These are phyloP conservation scores for Aphanomyces astaci DNA, from an alignment of 352 stramenopile genomes.

Conservation along the genomic window DNA sequence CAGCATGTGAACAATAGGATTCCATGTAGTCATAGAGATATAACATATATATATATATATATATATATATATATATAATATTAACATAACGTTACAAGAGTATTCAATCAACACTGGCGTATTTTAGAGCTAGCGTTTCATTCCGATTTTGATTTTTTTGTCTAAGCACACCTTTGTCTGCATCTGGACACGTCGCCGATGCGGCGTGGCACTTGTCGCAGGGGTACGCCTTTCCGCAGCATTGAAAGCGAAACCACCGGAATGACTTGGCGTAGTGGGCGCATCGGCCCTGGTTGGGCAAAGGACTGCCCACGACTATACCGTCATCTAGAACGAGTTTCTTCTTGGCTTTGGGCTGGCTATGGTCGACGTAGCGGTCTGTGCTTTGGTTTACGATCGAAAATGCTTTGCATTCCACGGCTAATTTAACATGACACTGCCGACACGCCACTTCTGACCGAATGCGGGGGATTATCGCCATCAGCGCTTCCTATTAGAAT, in stretches of 20 bases:
- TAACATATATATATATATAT: too few relatives aligned
- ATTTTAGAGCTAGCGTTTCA: too few relatives aligned
- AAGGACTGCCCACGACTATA: slow-evolving; percentile 54
- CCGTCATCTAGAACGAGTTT: slow-evolving; percentile 36
- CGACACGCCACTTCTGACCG: slow-evolving; percentile 63
- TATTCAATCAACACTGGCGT: too few relatives aligned
- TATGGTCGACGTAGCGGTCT: slow-evolving; percentile 15
- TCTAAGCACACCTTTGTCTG: slow-evolving; percentile 44
- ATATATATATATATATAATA: too few relatives aligned
- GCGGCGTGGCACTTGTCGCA: slow-evolving; percentile 77
- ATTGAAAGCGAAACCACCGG: slow-evolving; percentile 81
- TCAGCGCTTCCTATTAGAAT: slow-evolving; percentile 47
- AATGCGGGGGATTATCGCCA: slow-evolving; percentile 43
- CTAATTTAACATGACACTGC: slow-evolving; percentile 70
- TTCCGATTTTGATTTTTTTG: too few relatives aligned
- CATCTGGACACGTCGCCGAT: slow-evolving; percentile 56
- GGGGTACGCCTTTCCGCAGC: slow-evolving; percentile 69
- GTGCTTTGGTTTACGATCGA: slow-evolving; percentile 7
- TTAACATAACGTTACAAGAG: too few relatives aligned
- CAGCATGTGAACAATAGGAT: too few relatives aligned
- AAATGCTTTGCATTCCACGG: slow-evolving; percentile 31
- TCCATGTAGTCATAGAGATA: too few relatives aligned
- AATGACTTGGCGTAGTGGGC: slow-evolving; percentile 74
- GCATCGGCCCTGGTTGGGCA: slow-evolving; percentile 61
- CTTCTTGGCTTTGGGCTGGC: slow-evolving; percentile 34